These are phyloP conservation scores for Macadamia tetraphylla DNA, from an alignment of 164 flowering plant species.

Conservation along the genomic window DNA sequence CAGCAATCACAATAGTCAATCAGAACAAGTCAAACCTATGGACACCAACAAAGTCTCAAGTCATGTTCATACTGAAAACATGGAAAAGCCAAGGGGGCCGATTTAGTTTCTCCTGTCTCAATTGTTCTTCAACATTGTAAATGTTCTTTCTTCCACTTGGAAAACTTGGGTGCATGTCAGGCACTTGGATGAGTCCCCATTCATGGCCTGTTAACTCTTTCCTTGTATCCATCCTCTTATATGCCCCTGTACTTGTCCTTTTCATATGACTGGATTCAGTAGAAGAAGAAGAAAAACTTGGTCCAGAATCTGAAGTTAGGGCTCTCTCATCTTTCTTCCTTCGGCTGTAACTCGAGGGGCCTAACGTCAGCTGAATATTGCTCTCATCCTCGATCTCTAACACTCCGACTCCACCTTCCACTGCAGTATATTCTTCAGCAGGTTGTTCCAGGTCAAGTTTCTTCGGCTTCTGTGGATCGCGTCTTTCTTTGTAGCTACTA, in stretches of 20 bases:
- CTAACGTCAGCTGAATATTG: conserved; percentile 66
- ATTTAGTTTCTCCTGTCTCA: conserved; percentile 38
- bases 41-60: conserved; percentile 15
- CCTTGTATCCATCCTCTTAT: conserved; percentile 9
- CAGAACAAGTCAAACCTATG: conserved; percentile 4
- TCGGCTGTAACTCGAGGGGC: conserved; percentile 35
- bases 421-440: conserved; percentile 29
- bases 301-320: conserved; percentile 40
- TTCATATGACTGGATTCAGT: conserved; percentile 43
- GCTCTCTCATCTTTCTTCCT: conserved; percentile 30
- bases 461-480: conserved; percentile 7
- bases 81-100: conserved; percentile 69
- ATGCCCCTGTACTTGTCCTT: conserved; percentile 13
- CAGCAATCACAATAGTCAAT: conserved; percentile 17
- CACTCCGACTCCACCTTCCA: conserved; percentile 18
- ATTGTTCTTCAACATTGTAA: conserved; percentile 31
- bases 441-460: conserved; percentile 48
- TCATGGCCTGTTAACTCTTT: conserved; percentile 16
- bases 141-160: conserved; percentile 23
- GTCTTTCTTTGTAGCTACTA: conserved; percentile 6
- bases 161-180: conserved; percentile 18
- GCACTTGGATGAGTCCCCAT: conserved; percentile 23
- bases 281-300: conserved; percentile 53
- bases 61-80: conserved; percentile 55
- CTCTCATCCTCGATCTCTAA: conserved; percentile 35